These are phyloP conservation scores for Zymoseptoria pseudotritici DNA, from an alignment of 2,329 filamentous ascomycete genomes.

Conservation along the genomic window DNA sequence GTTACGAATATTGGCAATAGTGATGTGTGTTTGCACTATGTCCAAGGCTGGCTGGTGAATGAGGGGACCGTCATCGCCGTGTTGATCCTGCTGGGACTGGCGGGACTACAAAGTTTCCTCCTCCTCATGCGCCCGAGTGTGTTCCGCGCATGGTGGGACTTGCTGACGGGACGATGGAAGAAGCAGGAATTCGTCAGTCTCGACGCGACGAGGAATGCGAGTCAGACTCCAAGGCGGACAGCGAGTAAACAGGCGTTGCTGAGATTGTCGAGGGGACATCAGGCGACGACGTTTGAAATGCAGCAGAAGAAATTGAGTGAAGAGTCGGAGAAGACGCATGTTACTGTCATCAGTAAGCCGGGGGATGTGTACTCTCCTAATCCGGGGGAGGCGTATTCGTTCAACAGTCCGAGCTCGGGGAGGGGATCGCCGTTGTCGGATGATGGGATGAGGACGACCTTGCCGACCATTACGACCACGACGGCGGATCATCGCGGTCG, in stretches of 20 bases:
- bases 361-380: neutral
- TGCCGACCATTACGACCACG: neutral
- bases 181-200: constrained; percentile 82
- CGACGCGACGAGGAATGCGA: constrained; percentile 50
- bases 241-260: constrained; percentile 18
- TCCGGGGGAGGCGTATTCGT: neutral
- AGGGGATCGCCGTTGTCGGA: neutral
- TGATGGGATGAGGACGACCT: neutral
- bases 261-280: constrained; percentile 21
- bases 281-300: constrained; percentile 29
- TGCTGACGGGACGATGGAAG: constrained; percentile 38
- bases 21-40: constrained; percentile 55
- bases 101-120: constrained; percentile 75
- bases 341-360: neutral
- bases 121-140: constrained; percentile 80
- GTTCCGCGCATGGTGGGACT: constrained; percentile 71
- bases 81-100: constrained; percentile 70
- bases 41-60: constrained; percentile 58
- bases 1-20: constrained; percentile 51
- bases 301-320: constrained; percentile 15
- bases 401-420: neutral
- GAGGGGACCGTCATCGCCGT: constrained; percentile 74
- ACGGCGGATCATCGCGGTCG: constrained; percentile 2
- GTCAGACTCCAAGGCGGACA: constrained; percentile 18
- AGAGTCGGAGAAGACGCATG: neutral